Conservation (phyloP, 352 stramenopile species). For the Thraustochytrium striatum region DNA sequence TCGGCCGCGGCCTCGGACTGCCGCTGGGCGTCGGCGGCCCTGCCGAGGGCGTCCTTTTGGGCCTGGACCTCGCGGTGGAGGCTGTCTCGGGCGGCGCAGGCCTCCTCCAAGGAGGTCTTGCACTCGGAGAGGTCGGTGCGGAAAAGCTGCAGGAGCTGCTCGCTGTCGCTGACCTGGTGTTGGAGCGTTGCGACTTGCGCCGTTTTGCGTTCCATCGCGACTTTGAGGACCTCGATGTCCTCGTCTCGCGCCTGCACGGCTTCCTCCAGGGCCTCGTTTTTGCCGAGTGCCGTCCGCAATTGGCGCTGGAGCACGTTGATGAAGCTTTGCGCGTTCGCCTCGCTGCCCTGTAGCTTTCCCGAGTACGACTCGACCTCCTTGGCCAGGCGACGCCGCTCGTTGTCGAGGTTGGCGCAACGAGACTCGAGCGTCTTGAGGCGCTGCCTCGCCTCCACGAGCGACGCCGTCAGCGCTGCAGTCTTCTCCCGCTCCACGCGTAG, state of each 20-base stretch:
- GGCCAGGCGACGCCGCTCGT: not conserved
- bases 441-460: not conserved
- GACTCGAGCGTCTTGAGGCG: not conserved
- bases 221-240: not conserved
- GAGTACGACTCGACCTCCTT: not conserved
- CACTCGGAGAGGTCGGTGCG: not conserved
- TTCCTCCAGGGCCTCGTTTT: not conserved
- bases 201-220: not conserved
- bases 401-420: not conserved
- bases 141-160: not conserved
- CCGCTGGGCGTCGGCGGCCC: no score
- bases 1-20: not conserved
- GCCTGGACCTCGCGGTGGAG: not conserved
- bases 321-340: not conserved
- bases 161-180: not conserved
- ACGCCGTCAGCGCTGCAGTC: not conserved
- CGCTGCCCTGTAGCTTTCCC: not conserved
- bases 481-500: not conserved
- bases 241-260: not conserved
- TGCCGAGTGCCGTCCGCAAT: not conserved
- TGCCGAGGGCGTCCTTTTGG: not conserved
- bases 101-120: not conserved
- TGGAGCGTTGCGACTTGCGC: not conserved
- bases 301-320: not conserved
- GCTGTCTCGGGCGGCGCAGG: not conserved